phyloP scores from a whole-genome alignment of 805 yeast genomes.

The Starmerella vitae region DNA sequence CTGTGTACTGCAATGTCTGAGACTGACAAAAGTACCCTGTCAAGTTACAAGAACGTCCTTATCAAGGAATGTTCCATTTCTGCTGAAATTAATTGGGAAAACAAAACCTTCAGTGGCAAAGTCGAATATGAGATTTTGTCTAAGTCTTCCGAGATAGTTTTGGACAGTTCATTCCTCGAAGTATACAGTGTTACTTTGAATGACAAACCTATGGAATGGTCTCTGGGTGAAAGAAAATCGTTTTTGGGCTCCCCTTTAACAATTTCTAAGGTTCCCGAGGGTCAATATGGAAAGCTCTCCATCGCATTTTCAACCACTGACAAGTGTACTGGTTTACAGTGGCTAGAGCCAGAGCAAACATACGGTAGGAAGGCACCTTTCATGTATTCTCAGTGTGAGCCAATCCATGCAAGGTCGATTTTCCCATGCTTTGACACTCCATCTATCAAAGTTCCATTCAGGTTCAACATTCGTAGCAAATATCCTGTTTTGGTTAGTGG shows the following conservation, averaged over 20 bases:
- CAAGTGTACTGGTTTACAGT: slow-evolving; percentile 73
- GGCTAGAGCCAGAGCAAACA: slow-evolving; percentile 62
- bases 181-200: slow-evolving; percentile 37
- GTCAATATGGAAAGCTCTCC: slow-evolving; percentile 14
- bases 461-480: slow-evolving; percentile 46
- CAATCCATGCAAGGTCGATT: slow-evolving; percentile 77
- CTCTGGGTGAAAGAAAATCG: slow-evolving; percentile 26
- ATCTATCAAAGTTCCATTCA: slow-evolving; percentile 54
- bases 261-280: slow-evolving; percentile 20
- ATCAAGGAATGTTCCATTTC: slow-evolving; percentile 41
- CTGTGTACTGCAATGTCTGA: background rate
- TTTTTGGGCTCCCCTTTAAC: slow-evolving; percentile 35
- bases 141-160: slow-evolving; percentile 29
- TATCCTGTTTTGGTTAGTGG: slow-evolving; percentile 69
- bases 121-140: slow-evolving; percentile 37
- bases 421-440: slow-evolving; percentile 91
- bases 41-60: slow-evolving; percentile 47
- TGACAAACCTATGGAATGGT: slow-evolving; percentile 25
- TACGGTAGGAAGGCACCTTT: slow-evolving; percentile 57
- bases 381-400: slow-evolving; percentile 81
- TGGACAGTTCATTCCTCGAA: slow-evolving; percentile 57
- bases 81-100: slow-evolving; percentile 43
- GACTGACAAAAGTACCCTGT: slow-evolving; percentile 44
- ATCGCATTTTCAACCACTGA: slow-evolving; percentile 57
- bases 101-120: slow-evolving; percentile 40